Conservation (phyloP, 2,329 filamentous ascomycete species). For the Didymella exigua region DNA sequence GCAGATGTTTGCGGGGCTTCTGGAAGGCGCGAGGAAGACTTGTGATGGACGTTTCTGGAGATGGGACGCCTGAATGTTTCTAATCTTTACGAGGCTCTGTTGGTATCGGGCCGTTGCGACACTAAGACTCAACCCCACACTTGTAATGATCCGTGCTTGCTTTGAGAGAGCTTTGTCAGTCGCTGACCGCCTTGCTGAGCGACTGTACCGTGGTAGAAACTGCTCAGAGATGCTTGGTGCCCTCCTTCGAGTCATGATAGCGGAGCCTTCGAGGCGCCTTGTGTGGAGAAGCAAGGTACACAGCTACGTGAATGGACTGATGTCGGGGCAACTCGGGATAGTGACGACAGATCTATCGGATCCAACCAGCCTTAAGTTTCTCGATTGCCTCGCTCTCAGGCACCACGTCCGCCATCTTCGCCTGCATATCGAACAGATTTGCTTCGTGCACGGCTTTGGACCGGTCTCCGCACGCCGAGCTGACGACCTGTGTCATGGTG, state of each 20-base stretch:
- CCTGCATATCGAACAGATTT: conserved; percentile 55
- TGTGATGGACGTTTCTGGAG: not conserved
- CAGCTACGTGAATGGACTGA: conserved; percentile 1
- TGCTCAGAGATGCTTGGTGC: not conserved
- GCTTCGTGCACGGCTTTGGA: conserved; percentile 53
- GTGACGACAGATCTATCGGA: conserved; percentile 10
- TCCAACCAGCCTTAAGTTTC: conserved; percentile 49
- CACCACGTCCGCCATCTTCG: conserved; percentile 57
- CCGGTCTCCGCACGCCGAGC: conserved; percentile 54
- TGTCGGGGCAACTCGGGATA: conserved; percentile 10
- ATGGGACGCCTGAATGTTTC: not conserved
- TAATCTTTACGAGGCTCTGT: not conserved
- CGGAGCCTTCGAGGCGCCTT: not conserved
- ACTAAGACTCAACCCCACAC: not conserved
- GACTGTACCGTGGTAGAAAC: not conserved
- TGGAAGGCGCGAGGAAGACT: not conserved
- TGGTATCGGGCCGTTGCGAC: not conserved
- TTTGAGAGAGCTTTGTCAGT: not conserved
- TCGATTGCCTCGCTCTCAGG: conserved; percentile 50
- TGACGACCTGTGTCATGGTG: conserved; percentile 45
- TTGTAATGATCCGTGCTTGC: not conserved
- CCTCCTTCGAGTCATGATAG: not conserved
- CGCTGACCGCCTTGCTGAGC: not conserved
- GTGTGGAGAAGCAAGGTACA: conserved; percentile 3
- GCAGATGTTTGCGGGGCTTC: conserved; percentile 4